phyloP scores from a whole-genome alignment of 1,139 yeast species.

The Lodderomyces beijingensis region DNA sequence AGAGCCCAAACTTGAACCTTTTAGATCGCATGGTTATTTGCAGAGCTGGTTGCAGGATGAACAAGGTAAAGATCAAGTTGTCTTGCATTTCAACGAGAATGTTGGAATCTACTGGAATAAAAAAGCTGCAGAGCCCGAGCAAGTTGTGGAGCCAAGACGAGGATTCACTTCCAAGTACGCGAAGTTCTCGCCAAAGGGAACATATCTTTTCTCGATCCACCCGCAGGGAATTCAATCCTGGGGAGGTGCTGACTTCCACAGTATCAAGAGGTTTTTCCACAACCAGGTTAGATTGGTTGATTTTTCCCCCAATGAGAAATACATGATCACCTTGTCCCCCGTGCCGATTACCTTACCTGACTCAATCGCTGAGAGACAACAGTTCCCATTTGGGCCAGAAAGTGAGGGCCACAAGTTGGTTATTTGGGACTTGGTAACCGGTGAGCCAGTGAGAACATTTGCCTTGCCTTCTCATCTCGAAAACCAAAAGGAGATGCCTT shows the following conservation, averaged over 20 bases:
- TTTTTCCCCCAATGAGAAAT: constrained; percentile 90
- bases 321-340: constrained; percentile 86
- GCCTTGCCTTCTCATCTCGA: constrained; percentile 79
- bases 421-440: constrained; percentile 87
- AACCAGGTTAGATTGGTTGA: constrained; percentile 87
- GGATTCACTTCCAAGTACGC: constrained; percentile 86
- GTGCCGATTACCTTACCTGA: constrained; percentile 74
- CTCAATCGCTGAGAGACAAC: constrained; percentile 55
- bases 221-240: constrained; percentile 95
- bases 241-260: constrained; percentile 84
- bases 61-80: constrained; percentile 86
- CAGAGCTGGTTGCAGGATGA: constrained; percentile 89
- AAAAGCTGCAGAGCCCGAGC: constrained; percentile 69
- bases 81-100: constrained; percentile 72
- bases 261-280: constrained; percentile 78
- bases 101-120: constrained; percentile 91
- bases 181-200: constrained; percentile 92
- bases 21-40: constrained; percentile 74
- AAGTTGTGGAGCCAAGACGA: constrained; percentile 70
- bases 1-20: constrained; percentile 70
- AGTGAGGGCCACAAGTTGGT: constrained; percentile 93
- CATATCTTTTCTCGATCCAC: constrained; percentile 81
- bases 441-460: constrained; percentile 84
- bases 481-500: constrained; percentile 69
- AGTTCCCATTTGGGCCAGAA: constrained; percentile 80